Base-by-base conservation (phyloP, 176 grass and related monocot genomes). In the Eragrostis nindensis region DNA sequence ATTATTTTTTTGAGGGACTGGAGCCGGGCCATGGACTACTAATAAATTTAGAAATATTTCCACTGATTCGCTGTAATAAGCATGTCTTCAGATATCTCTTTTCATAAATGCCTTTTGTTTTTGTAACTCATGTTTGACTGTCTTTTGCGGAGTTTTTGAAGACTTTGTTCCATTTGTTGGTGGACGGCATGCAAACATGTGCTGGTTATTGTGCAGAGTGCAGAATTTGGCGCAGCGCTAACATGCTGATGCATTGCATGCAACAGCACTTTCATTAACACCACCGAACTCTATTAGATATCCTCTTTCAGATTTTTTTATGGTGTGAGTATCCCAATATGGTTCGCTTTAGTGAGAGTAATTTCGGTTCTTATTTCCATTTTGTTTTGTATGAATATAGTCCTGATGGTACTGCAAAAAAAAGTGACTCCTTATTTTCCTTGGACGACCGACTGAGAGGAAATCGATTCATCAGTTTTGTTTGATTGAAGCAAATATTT, bases 1-100 rank as follows among this genome's bases (percentile, higher is more conserved):
- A 75, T 78, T 85, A 79, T 91, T 81, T 75, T 76, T 3, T 18
- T 63, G 72, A 42, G 71, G 38, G 26, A n/a, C n/a, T n/a, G n/a
- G n/a, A n/a, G n/a, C n/a, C n/a, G n/a, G n/a, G 11, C 10, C 57
- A 27, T 76, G 22, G 60, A 66, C n/a, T 8, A 3, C 27, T 81
- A 53, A 45, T 74, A 69, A 47, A 66, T 75, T 62, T 44, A 19
- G 26, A 18, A 45, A 62, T 12, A 61, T 80, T 80, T 4, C 24
- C 29, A 14, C 19, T 42, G 3, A 44, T 44, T 74, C 44, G 12
- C 11, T 69, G 29, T 80, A 60, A 26, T 38, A 74, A 64, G 48
- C 44, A 66, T 70, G 64, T 80, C 7, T 77, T 55, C 71, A 57
- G 27, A 17, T 61, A 29, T 22, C 11, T 30, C n/a, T 32, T 88